phyloP scores from a whole-genome alignment of 2,329 filamentous ascomycete genomes.

The Apiospora saccharicola region DNA sequence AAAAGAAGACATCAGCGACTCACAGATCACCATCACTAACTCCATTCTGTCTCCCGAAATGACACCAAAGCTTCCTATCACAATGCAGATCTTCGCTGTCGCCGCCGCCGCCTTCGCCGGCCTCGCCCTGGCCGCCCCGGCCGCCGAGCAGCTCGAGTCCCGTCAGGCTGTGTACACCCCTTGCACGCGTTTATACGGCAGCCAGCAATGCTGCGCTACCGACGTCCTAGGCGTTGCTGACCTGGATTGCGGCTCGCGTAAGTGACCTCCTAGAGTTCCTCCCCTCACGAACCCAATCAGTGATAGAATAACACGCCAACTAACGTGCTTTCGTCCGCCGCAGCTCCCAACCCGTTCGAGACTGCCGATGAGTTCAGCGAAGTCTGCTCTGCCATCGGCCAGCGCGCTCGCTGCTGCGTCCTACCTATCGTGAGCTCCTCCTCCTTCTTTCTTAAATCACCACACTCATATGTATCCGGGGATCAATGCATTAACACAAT shows the following conservation, averaged over 20 bases:
- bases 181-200: conserved; percentile 52
- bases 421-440: conserved; percentile 49
- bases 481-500: conserved; percentile 25
- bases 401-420: conserved; percentile 59
- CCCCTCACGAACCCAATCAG: conserved; percentile 21
- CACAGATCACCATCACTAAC: neutral
- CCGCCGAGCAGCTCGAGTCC: conserved; percentile 21
- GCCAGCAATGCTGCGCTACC: conserved; percentile 66
- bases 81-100: conserved; percentile 10
- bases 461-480: neutral
- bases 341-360: conserved; percentile 46
- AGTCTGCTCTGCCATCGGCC: conserved; percentile 50
- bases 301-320: neutral
- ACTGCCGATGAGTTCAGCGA: conserved; percentile 51
- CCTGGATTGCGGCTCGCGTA: conserved; percentile 57
- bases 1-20: neutral
- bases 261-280: conserved; percentile 18
- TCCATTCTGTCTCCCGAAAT: neutral
- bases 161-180: conserved; percentile 43
- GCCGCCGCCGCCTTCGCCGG: conserved; percentile 24
- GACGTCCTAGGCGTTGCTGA: conserved; percentile 57
- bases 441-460: neutral
- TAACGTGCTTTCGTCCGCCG: neutral
- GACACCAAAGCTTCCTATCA: neutral
- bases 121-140: conserved; percentile 26